Percentiles rank a stretch among this genome's conserved stretches.
Evolutionary conservation across 1,284 basidiomycete species (phyloP).

Genomic region (Rhodotorula sp.): DNA sequence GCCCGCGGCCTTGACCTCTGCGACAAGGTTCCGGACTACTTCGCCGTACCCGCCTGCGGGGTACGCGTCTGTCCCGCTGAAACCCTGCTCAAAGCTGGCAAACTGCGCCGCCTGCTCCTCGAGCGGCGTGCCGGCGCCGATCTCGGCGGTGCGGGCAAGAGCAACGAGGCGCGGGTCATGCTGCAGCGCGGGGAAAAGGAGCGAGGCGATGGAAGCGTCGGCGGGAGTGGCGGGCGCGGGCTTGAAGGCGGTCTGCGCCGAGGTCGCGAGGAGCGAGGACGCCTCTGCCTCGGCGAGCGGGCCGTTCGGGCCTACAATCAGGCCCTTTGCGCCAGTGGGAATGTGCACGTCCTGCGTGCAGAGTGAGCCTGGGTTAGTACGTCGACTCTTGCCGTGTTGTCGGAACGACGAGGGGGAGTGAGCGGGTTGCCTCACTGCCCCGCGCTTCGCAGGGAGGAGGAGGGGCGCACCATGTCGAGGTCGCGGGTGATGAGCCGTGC

Average conservation of each 20-base stretch:
- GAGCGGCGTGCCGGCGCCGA: conserved; percentile 55
- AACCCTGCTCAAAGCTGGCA: conserved; percentile 53
- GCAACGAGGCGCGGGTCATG: conserved; percentile 33
- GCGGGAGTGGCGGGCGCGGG: not conserved
- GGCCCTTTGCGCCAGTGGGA: conserved; percentile 17
- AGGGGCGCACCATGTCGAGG: not conserved
- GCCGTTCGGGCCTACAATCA: conserved; percentile 26
- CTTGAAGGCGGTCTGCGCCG: conserved; percentile 22
- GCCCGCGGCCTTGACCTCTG: conserved; percentile 49
- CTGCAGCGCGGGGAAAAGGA: conserved; percentile 17
- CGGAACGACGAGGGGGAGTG: too few relatives aligned
- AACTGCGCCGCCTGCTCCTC: conserved; percentile 53
- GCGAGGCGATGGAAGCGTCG: conserved; percentile 29
- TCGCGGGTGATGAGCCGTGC: conserved; percentile 2
- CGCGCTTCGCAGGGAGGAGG: not conserved
- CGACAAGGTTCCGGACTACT: conserved; percentile 51
- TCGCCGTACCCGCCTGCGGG: conserved; percentile 56
- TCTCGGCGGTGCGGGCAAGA: conserved; percentile 55
- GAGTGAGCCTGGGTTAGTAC: too few relatives aligned
- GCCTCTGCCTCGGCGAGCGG: conserved; percentile 24
- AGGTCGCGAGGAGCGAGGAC: conserved; percentile 16
- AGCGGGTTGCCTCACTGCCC: too few relatives aligned
- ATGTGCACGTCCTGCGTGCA: conserved; percentile 28
- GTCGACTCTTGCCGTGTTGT: too few relatives aligned
- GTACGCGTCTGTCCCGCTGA: conserved; percentile 55